Evolutionary conservation across 1,284 basidiomycete species (phyloP), one percentile per base, ranked within the genome.

Genomic region (Xanthoconium separans): DNA sequence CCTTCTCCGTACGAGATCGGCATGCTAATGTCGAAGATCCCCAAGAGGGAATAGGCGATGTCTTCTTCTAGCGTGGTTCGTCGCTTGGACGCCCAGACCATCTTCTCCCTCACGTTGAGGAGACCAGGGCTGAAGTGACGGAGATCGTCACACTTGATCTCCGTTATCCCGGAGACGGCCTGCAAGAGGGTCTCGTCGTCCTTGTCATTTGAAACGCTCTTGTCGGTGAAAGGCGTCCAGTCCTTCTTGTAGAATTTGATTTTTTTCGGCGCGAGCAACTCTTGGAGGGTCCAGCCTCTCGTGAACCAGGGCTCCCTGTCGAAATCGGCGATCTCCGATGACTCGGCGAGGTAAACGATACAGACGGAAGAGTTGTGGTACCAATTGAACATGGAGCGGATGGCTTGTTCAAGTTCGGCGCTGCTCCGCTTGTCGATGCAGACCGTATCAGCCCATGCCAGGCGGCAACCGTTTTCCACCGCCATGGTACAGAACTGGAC

Each of bases 1-100:
- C 52, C 52, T 27, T 53, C 52, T 27, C 50, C 52, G 27, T 53
- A 53, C 8, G 41, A 18, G 29, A 53, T 52, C 5, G 52, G 36
- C 30, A 54, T 53, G 7, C 29, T 54, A 24, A 54, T 44, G 36
- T 53, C 52, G 24, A 54, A 54, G n/a, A 54, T 54, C 4, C 52
- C 52, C n/a, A 52, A 8, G 33, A 53, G 52, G 15, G 49, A 52
- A 33, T 53, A 53, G 3, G 50, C 50, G 2, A 29, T 11, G 4
- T 54, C 52, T 31, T 54, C 52, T 5, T 44, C 42, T 7, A 50
- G 41, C 3, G 50, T 44, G 6, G 52, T 53, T 8, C 51, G 29
- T 18, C 52, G 52, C 18, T 51, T 53, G 9, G 52, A 53, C 4
- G 50, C 52, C 49, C 52, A 53, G 3, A 52, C 29, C 52, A 53